Percentiles rank a stretch among this genome's conserved stretches.
phyloP scores from a whole-genome alignment of 1,284 basidiomycete genomes.

The Cryptococcus amylolentus region DNA sequence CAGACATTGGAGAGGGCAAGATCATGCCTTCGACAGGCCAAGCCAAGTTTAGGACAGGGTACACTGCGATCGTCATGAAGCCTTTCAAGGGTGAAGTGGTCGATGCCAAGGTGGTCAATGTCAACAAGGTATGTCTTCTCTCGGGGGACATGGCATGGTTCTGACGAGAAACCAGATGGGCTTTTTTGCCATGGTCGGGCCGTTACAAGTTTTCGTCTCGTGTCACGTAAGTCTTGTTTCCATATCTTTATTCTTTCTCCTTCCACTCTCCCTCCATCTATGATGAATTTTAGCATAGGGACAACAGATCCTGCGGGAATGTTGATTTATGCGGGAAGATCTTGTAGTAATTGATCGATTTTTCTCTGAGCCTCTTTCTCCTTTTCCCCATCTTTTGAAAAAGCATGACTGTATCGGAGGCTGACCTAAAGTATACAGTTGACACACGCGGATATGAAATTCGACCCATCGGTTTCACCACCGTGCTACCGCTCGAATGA shows the following conservation, averaged over 20 bases:
- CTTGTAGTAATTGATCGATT: slow-evolving; percentile 51
- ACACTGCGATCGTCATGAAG: slow-evolving; percentile 92
- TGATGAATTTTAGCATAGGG: slow-evolving; percentile 43
- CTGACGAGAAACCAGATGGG: slow-evolving; percentile 67
- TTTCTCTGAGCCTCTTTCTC: slow-evolving; percentile 29
- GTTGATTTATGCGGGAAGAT: slow-evolving; percentile 50
- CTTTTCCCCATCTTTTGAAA: slow-evolving; percentile 2
- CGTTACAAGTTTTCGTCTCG: slow-evolving; percentile 85
- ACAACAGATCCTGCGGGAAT: slow-evolving; percentile 33
- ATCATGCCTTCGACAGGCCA: slow-evolving; percentile 88
- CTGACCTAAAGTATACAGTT: slow-evolving; percentile 56
- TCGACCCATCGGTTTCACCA: slow-evolving; percentile 88
- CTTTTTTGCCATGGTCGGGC: slow-evolving; percentile 95
- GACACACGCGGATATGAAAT: slow-evolving; percentile 86
- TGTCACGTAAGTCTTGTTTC: slow-evolving; percentile 60
- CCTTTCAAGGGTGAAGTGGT: slow-evolving; percentile 99
- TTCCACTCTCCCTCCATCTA: background rate
- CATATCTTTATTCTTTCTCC: no score
- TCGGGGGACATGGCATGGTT: background rate
- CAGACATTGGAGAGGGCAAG: slow-evolving; percentile 86
- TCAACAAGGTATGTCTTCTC: slow-evolving; percentile 72
- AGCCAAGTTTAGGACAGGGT: slow-evolving; percentile 86
- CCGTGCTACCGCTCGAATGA: slow-evolving; percentile 86
- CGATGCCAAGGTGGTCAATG: slow-evolving; percentile 91
- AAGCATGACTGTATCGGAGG: background rate